Evolutionary conservation across 225 moss, liverwort and hornwort species (phyloP).

Genomic region (Rhytidiadelphus loreus): DNA sequence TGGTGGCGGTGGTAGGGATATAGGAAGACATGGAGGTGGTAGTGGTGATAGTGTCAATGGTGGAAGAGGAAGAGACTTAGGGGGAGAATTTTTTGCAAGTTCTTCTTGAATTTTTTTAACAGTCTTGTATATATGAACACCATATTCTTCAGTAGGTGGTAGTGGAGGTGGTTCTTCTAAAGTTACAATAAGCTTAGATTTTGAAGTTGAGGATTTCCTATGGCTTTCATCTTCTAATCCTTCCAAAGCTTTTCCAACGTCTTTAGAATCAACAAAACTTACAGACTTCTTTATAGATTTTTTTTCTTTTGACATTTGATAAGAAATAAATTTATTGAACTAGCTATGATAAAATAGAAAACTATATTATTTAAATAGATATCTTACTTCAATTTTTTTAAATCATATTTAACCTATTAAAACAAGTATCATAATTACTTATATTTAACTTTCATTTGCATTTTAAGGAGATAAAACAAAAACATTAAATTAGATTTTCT

Average conservation of each 20-base stretch:
- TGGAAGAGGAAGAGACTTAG: neutral
- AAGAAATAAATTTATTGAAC: too few relatives aligned
- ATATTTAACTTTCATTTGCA: neutral
- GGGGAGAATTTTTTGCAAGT: neutral
- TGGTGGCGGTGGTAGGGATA: too few relatives aligned
- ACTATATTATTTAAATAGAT: too few relatives aligned
- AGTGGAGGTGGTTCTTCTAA: neutral
- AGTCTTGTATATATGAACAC: conserved; percentile 24
- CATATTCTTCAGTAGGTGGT: conserved; percentile 10
- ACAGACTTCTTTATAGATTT: neutral
- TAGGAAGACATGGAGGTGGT: neutral
- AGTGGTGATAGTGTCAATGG: too few relatives aligned
- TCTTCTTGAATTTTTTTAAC: conserved; percentile 7
- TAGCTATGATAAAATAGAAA: neutral
- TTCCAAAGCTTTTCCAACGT: neutral
- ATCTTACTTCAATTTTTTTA: neutral
- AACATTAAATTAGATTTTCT: too few relatives aligned
- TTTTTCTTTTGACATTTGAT: neutral
- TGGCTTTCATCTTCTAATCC: neutral
- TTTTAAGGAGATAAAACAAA: rapidly evolving
- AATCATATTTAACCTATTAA: too few relatives aligned
- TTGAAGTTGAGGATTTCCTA: neutral
- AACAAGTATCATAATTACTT: too few relatives aligned
- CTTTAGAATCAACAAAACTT: neutral
- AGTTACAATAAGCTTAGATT: neutral